Percentiles rank a stretch among this genome's conserved stretches.
phyloP scores from a whole-genome alignment of 2,329 filamentous ascomycete species.

The Periglandula ipomoeae region DNA sequence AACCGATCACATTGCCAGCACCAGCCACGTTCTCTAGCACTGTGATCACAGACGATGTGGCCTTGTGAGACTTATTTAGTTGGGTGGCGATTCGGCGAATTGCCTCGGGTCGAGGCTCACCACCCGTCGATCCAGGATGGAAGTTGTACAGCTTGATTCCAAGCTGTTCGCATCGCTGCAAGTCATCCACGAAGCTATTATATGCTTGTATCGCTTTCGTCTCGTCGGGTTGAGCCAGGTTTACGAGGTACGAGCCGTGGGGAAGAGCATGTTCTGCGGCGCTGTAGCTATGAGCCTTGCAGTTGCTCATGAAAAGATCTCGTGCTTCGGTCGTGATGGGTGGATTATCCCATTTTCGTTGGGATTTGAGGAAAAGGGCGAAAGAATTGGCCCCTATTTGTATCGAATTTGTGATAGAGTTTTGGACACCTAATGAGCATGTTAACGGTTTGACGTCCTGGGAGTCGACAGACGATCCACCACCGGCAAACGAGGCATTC shows the following conservation, averaged over 20 bases:
- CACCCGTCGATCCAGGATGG: conserved; percentile 79
- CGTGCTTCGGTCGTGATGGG: conserved; percentile 60
- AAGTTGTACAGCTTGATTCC: conserved; percentile 96
- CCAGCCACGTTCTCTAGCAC: conserved; percentile 95
- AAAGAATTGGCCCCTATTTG: conserved; percentile 88
- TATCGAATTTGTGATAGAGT: conserved; percentile 67
- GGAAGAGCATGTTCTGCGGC: conserved; percentile 68
- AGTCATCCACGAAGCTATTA: conserved; percentile 75
- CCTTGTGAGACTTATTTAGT: conserved; percentile 72
- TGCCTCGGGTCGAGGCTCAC: conserved; percentile 56
- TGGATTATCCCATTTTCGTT: conserved; percentile 88
- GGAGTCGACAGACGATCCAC: background rate
- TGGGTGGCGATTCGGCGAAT: conserved; percentile 71
- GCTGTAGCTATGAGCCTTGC: conserved; percentile 62
- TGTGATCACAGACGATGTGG: conserved; percentile 67
- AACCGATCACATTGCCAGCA: conserved; percentile 77
- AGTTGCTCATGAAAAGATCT: conserved; percentile 59
- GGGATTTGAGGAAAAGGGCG: conserved; percentile 90
- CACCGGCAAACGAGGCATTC: background rate
- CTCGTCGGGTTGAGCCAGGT: conserved; percentile 76
- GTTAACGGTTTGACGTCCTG: background rate
- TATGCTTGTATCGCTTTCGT: conserved; percentile 82
- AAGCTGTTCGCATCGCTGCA: conserved; percentile 73
- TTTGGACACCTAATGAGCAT: conserved; percentile 69
- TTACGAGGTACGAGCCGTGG: conserved; percentile 94